phyloP scores from a whole-genome alignment of 352 stramenopile genomes.

The Phytophthora idaei region DNA sequence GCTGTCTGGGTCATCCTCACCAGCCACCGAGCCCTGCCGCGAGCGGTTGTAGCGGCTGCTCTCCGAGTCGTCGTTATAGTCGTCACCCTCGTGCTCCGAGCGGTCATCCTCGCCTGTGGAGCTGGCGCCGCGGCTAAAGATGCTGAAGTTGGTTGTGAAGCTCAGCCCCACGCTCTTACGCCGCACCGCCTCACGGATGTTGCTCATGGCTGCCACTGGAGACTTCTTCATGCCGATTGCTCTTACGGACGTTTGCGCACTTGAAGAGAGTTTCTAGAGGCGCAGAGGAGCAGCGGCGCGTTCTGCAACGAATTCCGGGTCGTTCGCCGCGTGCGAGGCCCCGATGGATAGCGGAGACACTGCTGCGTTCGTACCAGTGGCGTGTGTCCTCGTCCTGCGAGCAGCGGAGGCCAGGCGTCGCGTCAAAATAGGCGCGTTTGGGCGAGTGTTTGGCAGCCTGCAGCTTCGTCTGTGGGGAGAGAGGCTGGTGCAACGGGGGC shows the following conservation, averaged over 20 bases:
- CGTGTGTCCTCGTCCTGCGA: not conserved
- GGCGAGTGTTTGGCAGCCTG: conserved; percentile 9
- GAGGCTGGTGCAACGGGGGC: conserved; percentile 9
- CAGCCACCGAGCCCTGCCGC: conserved; percentile 43
- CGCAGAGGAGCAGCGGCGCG: not conserved
- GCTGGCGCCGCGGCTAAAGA: conserved; percentile 51
- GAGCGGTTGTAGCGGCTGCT: conserved; percentile 48
- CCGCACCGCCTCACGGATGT: conserved; percentile 65
- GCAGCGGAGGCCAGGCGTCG: conserved; percentile 2
- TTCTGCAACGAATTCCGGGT: conserved; percentile 12
- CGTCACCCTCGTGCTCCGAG: conserved; percentile 43
- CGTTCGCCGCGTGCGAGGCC: not conserved
- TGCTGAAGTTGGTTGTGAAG: conserved; percentile 66
- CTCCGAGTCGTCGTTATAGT: conserved; percentile 47
- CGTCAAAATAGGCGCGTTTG: conserved; percentile 15
- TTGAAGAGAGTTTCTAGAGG: conserved; percentile 11
- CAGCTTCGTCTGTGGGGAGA: conserved; percentile 43
- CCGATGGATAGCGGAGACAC: conserved; percentile 3
- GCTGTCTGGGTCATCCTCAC: conserved; percentile 41
- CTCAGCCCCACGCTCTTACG: conserved; percentile 70
- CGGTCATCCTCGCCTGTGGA: conserved; percentile 50
- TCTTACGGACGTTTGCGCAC: conserved; percentile 14
- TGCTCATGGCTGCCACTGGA: conserved; percentile 49
- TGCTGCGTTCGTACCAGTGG: not conserved
- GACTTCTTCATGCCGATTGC: conserved; percentile 51